Evolutionary conservation across 1,284 basidiomycete species (phyloP), one percentile per base, ranked within the genome.

Genomic region (Thecaphora thlaspeos): DNA sequence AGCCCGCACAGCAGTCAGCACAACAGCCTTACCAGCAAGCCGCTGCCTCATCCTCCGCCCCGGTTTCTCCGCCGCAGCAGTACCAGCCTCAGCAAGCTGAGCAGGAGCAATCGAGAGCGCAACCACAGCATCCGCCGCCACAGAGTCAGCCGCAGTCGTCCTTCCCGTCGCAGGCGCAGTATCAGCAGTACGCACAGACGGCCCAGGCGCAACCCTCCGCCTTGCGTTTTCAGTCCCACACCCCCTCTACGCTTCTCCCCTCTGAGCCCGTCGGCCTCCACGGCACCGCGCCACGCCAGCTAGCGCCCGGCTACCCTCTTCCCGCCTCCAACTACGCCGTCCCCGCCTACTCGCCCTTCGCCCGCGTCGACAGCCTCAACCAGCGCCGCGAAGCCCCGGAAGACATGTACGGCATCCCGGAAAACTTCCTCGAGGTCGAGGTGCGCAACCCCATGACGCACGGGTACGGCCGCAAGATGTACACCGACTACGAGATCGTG

Each of bases 391-490:
- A 76, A 37, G 61, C 67, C 0, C 55, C 93, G 70, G 93, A 96
- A 80, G 93, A 97, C 81, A 96, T 96, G 91, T 97, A 96, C 77
- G 90, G 88, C 37, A 78, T 79, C 1, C 80, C 80, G 30, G 95
- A 99, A 80, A 95, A 91, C 78, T 97, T 96, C 79, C 82, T 98
- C 51, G 95, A 98, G 82, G 96, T 99, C 68, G 95, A 99, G 80
- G 91, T 98, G 9, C 83, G 90, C 68, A 96, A 95, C 77, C 91
- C 94, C 2, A 89, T 94, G 79, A 99, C 95, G 0, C 93, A 97
- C 74, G 93, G 74, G 12, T 65, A 69, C 18, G 75, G 75, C 1
- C 83, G 94, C 70, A 96, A 96, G 83, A 95, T 94, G 91, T 98
- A 90, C 80, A 99, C 94, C 43, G 93, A 98, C 83, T 98, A 98